Conservation (phyloP, 2,329 filamentous ascomycete genomes). For the Aspergillus sojae region DNA sequence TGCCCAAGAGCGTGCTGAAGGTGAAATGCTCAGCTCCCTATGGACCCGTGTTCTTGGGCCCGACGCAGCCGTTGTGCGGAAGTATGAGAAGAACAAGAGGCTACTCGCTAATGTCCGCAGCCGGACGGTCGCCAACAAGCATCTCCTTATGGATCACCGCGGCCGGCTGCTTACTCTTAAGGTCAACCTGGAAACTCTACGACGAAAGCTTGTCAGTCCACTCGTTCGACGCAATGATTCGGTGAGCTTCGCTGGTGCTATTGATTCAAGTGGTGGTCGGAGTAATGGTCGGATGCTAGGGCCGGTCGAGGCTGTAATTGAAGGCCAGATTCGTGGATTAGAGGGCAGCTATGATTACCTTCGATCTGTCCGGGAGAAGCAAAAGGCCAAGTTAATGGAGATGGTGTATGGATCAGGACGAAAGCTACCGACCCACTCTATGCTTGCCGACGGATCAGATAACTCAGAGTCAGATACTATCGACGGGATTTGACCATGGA, state of each 20-base stretch:
- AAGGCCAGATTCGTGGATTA: constrained; percentile 82
- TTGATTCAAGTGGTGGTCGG: constrained; percentile 28
- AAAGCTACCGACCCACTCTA: constrained; percentile 27
- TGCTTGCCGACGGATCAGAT: constrained; percentile 28
- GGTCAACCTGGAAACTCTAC: constrained; percentile 80
- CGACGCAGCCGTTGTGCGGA: constrained; percentile 73
- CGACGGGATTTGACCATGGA: constrained; percentile 13
- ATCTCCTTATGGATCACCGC: constrained; percentile 83
- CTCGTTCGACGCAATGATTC: constrained; percentile 71
- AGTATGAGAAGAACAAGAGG: constrained; percentile 87
- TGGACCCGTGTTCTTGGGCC: constrained; percentile 85
- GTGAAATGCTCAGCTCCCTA: constrained; percentile 77
- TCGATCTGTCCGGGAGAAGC: constrained; percentile 71
- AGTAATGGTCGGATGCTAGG: constrained; percentile 63
- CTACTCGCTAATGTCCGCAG: constrained; percentile 77
- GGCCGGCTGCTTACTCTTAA: constrained; percentile 81
- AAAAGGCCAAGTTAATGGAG: constrained; percentile 83
- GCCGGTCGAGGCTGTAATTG: constrained; percentile 56
- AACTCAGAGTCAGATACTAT: constrained; percentile 18
- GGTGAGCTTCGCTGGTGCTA: constrained; percentile 36
- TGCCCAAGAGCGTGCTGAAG: constrained; percentile 76
- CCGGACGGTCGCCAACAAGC: constrained; percentile 85
- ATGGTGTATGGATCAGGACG: constrained; percentile 66
- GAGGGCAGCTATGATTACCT: constrained; percentile 79
- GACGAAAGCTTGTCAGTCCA: constrained; percentile 81